A percentile compares a stretch with the other conserved stretches of the same genome.
Evolutionary conservation across 2,329 filamentous ascomycete species (phyloP).

Genomic region (Scedosporium aurantiacum): DNA sequence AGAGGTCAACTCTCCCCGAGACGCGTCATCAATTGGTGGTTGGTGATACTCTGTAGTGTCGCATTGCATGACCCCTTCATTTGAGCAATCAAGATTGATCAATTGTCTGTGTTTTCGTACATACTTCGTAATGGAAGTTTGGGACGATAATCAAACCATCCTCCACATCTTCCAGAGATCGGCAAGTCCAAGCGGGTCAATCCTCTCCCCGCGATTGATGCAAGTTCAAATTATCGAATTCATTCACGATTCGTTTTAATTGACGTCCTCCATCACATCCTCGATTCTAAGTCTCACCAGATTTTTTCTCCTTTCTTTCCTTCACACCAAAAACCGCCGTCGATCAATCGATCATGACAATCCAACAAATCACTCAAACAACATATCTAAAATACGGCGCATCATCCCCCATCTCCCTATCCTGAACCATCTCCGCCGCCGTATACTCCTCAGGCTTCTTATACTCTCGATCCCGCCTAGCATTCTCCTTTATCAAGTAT

Average conservation of each 20-base stretch:
- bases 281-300: no score
- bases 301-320: no score
- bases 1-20: not conserved
- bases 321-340: not conserved
- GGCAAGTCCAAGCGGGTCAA: no score
- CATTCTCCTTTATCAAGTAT: conserved; percentile 46
- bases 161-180: not conserved
- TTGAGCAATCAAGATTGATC: not conserved
- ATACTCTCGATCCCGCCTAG: conserved; percentile 35
- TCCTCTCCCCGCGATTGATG: not conserved
- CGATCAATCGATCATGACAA: not conserved
- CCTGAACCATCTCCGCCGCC: conserved; percentile 37
- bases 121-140: not conserved
- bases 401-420: conserved; percentile 44
- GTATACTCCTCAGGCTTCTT: conserved; percentile 39
- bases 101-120: no score
- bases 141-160: not conserved
- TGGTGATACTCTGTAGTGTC: not conserved
- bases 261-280: not conserved
- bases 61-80: not conserved
- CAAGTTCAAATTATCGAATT: not conserved
- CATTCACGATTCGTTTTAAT: not conserved
- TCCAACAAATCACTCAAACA: conserved; percentile 20
- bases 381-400: conserved; percentile 46
- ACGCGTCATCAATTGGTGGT: not conserved